Evolutionary conservation across 2,329 filamentous ascomycete species (phyloP), one percentile per base, ranked within the genome.

Genomic region (Ophiostoma quercus): DNA sequence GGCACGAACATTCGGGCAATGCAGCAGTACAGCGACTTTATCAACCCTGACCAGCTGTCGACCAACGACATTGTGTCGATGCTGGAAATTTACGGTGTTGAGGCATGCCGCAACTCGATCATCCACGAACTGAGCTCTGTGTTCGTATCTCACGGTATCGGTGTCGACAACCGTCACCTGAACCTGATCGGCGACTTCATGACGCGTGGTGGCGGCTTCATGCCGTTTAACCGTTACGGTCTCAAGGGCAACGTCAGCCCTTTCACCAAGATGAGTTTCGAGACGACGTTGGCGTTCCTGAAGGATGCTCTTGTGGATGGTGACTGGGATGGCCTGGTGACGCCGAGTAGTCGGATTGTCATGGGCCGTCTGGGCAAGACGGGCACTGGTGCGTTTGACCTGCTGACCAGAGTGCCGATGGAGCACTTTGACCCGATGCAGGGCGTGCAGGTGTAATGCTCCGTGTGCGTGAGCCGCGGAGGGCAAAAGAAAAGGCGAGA

Each of bases 241-340:
- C 83, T 99, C 72, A 89, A 88, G 77, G 89, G 91, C 73, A 94
- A 92, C 76, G 90, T 94, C 37, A 94, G 90, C 74, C 93, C 95
- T 0, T 94, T 99, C 75, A 94, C 95, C 80, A 98, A 98, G 85
- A 98, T 98, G 94, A 96, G 92, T 79, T 99, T 98, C 81, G 95
- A 99, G 85, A 99, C 95, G 3, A 99, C 95, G 2, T 86, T 98
- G 54, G 90, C 91, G 0, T 97, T 97, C 83, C 84, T 99, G 76
- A 94, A 91, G 79, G 95, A 98, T 77, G 94, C 95, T 1, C 90
- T 97, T 34, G 82, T 96, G 71, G 92, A 96, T 76, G 89, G 92
- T 67, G 95, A 98, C 79, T 92, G 88, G 84, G 95, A 99, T 79
- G 91, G 95, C 76, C 82, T 99, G 72, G 88, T 85, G 71, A 93